A percentile compares a stretch with the other conserved stretches of the same genome.
These are phyloP conservation scores for Salix arbutifolia DNA, from an alignment of 345 rosid species.

Conservation along the genomic window DNA sequence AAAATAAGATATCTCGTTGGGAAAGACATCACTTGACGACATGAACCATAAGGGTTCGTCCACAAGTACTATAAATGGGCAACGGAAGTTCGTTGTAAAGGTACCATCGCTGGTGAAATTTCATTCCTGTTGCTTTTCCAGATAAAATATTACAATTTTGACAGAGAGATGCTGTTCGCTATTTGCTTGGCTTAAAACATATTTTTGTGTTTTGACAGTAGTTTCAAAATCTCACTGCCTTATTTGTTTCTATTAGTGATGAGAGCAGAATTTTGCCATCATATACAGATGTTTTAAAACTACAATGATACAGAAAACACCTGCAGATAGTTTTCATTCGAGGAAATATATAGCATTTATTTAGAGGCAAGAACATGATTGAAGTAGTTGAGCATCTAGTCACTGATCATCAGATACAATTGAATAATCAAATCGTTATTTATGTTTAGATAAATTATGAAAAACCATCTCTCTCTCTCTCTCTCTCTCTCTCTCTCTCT, in stretches of 20 bases:
- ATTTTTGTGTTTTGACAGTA: neutral
- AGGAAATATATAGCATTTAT: neutral
- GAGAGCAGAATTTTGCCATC: neutral
- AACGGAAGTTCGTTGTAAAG: neutral
- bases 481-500: no score
- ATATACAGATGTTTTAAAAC: neutral
- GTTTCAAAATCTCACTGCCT: neutral
- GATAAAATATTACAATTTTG: neutral
- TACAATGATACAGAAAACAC: neutral
- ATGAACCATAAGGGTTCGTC: neutral
- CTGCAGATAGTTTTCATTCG: neutral
- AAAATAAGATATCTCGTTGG: no score
- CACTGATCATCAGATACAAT: slow-evolving; percentile 13
- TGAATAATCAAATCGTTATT: neutral
- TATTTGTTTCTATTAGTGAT: neutral
- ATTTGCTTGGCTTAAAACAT: neutral
- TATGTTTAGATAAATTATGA: neutral
- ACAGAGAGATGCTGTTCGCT: neutral
- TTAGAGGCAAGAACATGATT: neutral
- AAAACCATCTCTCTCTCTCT: neutral
- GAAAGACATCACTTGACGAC: no score
- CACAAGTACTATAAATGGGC: neutral
- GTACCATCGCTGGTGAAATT: no score
- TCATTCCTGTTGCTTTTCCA: neutral
- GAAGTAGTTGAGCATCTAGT: slow-evolving; percentile 28